These are phyloP conservation scores for Stephanodiscus minutulus DNA, from an alignment of 108 stramenopile species.

Conservation along the genomic window DNA sequence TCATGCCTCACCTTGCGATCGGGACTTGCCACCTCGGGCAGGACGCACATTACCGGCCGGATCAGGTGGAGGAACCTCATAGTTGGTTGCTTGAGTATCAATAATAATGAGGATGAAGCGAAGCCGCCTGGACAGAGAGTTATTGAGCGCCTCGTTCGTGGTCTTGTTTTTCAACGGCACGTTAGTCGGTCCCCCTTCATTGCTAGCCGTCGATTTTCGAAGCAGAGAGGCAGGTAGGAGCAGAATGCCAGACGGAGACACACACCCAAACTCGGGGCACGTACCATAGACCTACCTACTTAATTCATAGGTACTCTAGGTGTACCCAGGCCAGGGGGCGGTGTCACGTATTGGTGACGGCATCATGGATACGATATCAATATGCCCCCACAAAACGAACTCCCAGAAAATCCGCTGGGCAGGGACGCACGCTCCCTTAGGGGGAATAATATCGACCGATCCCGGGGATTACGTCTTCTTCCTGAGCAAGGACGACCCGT, in stretches of 20 bases:
- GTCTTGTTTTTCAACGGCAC: not conserved
- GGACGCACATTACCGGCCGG: constrained; percentile 97
- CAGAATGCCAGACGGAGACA: no score
- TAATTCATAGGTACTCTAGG: no score
- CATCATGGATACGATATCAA: no score
- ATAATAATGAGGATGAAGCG: not conserved
- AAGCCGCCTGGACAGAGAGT: not conserved
- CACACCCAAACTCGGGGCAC: no score
- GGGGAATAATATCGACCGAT: constrained; percentile 1
- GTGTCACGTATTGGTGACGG: no score
- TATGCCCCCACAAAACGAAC: no score
- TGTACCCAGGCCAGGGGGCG: no score
- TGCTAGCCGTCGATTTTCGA: constrained; percentile 3
- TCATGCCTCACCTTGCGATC: constrained; percentile 90
- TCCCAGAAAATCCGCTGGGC: not conserved
- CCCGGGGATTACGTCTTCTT: constrained; percentile 33
- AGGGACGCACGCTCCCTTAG: not conserved
- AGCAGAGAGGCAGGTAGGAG: no score
- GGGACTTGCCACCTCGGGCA: constrained; percentile 96
- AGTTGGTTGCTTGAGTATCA: constrained; percentile 18
- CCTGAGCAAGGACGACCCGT: constrained; percentile 30
- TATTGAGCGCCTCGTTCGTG: not conserved
- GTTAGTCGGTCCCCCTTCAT: not conserved
- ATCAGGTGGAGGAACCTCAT: constrained; percentile 99
- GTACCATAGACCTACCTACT: no score